Evolutionary conservation across 257 asterid genomes (phyloP).

Genomic region (Linaria vulgaris): DNA sequence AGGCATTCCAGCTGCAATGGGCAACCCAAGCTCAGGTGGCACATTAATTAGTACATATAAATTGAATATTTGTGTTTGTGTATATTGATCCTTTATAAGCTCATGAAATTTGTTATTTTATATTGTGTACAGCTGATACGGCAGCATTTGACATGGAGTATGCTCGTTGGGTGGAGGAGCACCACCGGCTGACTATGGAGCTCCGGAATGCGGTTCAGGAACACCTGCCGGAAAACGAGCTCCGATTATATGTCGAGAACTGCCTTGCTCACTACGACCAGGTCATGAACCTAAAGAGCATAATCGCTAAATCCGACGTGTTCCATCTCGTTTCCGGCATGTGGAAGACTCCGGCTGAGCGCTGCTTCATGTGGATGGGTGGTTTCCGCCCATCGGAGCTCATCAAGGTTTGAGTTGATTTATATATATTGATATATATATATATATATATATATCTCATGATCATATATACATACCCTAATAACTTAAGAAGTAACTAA

Average conservation of each 20-base stretch:
- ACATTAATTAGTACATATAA: too few species aligned
- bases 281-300: constrained; percentile 34
- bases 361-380: constrained; percentile 64
- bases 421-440: too few species aligned
- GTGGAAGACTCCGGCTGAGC: constrained; percentile 62
- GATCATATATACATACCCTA: too few species aligned
- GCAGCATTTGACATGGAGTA: constrained; percentile 36
- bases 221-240: constrained; percentile 14
- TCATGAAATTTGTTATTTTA: background rate
- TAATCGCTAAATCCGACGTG: constrained; percentile 30
- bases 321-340: constrained; percentile 58
- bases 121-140: constrained; percentile 25
- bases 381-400: constrained; percentile 60
- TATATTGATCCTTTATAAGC: background rate
- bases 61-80: background rate
- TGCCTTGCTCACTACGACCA: constrained; percentile 11
- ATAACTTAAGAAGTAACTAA: too few species aligned
- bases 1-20: constrained; percentile 40
- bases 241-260: constrained; percentile 30
- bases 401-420: constrained; percentile 36
- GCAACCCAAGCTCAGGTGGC: constrained; percentile 61
- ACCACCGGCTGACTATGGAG: constrained; percentile 27
- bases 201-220: constrained; percentile 9
- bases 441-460: too few species aligned
- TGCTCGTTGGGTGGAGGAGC: constrained; percentile 39